Evolutionary conservation across 768 basidiomycete species (phyloP).

Genomic region (Bullera alba): DNA sequence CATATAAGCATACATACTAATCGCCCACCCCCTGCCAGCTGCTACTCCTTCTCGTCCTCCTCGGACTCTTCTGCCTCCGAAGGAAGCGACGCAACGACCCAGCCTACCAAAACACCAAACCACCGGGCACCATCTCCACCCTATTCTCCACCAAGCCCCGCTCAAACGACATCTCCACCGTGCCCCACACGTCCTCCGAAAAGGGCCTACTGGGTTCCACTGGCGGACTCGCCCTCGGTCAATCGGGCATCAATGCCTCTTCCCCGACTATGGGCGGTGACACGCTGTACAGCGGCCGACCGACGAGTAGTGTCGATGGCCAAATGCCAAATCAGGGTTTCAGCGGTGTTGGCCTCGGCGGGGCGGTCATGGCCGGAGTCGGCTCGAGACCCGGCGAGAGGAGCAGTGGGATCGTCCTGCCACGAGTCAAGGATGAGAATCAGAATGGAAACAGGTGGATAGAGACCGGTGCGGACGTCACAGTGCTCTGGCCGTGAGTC

Average conservation of each 20-base stretch:
- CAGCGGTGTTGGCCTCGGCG: background rate
- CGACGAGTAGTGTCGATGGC: slow-evolving; percentile 1
- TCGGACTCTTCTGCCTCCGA: slow-evolving; percentile 16
- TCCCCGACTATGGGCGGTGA: slow-evolving; percentile 29
- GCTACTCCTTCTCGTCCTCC: slow-evolving; percentile 20
- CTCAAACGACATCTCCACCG: background rate
- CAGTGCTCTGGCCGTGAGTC: slow-evolving; percentile 44
- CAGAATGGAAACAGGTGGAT: slow-evolving; percentile 39
- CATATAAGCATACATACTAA: too few relatives aligned
- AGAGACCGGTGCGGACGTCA: slow-evolving; percentile 36
- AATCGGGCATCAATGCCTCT: slow-evolving; percentile 4
- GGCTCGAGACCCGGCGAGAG: slow-evolving; percentile 17
- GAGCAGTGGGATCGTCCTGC: slow-evolving; percentile 35
- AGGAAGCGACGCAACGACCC: background rate
- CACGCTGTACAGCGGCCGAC: slow-evolving; percentile 24
- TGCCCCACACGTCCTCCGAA: slow-evolving; percentile 22
- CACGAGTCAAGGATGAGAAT: slow-evolving; percentile 42
- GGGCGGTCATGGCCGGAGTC: background rate
- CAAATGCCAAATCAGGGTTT: background rate
- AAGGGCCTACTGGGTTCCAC: slow-evolving; percentile 27
- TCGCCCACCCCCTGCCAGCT: slow-evolving; percentile 16
- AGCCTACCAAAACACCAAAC: slow-evolving; percentile 15
- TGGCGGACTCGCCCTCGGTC: background rate
- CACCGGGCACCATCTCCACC: background rate
- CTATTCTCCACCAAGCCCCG: slow-evolving; percentile 3